Evolutionary conservation across 2,329 filamentous ascomycete species (phyloP).

Genomic region (Fusarium illudens): DNA sequence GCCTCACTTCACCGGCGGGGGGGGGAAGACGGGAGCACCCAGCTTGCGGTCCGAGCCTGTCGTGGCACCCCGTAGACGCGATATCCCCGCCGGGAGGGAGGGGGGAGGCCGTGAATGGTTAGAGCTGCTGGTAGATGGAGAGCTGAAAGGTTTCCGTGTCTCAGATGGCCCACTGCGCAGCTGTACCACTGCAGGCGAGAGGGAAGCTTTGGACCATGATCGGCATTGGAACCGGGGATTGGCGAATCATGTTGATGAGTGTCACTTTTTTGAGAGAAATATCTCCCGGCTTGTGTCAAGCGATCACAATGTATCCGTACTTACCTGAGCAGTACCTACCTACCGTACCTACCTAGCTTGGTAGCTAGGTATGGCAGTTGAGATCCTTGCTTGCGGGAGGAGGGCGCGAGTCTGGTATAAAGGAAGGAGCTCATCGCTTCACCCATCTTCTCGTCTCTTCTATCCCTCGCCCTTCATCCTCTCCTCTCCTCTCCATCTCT

Average conservation of each 20-base stretch:
- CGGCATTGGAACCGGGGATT: background rate
- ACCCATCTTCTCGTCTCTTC: background rate
- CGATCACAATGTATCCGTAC: background rate
- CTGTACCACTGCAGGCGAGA: background rate
- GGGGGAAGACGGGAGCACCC: background rate
- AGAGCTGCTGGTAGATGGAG: background rate
- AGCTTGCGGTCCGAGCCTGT: slow-evolving; percentile 3
- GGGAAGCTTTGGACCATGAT: slow-evolving; percentile 1
- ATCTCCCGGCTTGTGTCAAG: background rate
- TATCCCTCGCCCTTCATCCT: background rate
- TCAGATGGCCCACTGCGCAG: slow-evolving; percentile 1
- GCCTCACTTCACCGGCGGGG: background rate
- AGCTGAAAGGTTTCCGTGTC: slow-evolving; percentile 12
- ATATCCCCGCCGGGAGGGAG: background rate
- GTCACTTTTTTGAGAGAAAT: background rate
- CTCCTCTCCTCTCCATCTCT: background rate
- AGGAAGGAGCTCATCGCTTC: background rate
- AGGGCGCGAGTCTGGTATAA: background rate
- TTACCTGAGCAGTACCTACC: too few relatives aligned
- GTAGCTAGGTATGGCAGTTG: background rate
- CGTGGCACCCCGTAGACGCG: background rate
- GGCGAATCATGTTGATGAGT: background rate
- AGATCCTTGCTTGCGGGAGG: background rate
- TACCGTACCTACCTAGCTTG: too few relatives aligned
- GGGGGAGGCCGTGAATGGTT: background rate